Base-by-base conservation (phyloP, 371 early-diverging fungal species). In the Dichotomocladium elegans region DNA sequence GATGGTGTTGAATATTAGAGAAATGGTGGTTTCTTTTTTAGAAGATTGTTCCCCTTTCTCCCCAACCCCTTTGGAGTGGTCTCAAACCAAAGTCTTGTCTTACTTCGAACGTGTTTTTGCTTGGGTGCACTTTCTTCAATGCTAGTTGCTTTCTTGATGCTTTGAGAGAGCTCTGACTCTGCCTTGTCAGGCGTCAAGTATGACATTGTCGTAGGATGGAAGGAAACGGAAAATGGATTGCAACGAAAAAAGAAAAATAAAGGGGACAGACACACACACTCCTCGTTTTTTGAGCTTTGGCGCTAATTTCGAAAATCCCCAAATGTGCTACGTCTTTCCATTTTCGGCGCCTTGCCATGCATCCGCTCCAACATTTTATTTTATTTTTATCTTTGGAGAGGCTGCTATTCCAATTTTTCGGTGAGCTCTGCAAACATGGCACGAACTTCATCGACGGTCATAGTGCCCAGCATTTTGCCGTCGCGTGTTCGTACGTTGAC, bases 101-200 rank as follows among this genome's bases (percentile, higher is more conserved):
- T 84, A 86, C 88, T 87, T 76, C 92, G 72, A 43, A 96, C 97
- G 72, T 98, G 98, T 72, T 98, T 98, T 65, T 95, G 96, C 69
- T 98, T 98, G 50, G 98, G 98, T 9, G 98, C 92, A 11, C 88
- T 83, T 71, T 98, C 97, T 45, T 95, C 96, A 24, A 77, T 56
- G 46, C 85, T 86, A n/a, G 92, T 88, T 14, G 96, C 96, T 76
- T 98, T 98, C 61, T 87, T 91, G 51, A 96, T 91, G 63, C 90
- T 86, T 30, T 78, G 79, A 52, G 91, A 79, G 31, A 97, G 84
- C 47, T 94, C 93, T 41, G 86, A 62, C 66, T 97, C 98, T 46
- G 88, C 85, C 75, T 90, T 94, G 53, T 80, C 84, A 37, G 75
- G 68, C 58, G 75, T 65, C n/a, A 74, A 63, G 44, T 74, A 74